These are phyloP conservation scores for Eustoma russellianum DNA, from an alignment of 257 asterid genomes.

Conservation along the genomic window DNA sequence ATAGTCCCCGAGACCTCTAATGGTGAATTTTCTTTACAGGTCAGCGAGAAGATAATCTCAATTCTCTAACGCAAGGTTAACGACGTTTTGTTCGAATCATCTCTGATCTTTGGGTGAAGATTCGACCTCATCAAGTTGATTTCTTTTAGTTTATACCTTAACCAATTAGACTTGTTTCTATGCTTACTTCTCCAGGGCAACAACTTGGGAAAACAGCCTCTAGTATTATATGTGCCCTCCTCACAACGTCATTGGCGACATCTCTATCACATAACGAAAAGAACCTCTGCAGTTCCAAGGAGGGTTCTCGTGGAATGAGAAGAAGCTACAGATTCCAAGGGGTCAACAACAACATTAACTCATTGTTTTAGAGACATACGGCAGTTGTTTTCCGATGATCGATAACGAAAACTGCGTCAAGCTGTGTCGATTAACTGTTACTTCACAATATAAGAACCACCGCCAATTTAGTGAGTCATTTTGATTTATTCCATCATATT, in stretches of 20 bases:
- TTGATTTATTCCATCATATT: constrained; percentile 48
- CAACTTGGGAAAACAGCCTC: constrained; percentile 92
- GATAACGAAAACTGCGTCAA: no score
- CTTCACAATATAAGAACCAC: no score
- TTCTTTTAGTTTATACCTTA: no score
- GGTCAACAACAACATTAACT: no score
- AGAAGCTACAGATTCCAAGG: constrained; percentile 63
- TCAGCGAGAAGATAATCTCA: no score
- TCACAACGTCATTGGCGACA: constrained; percentile 69
- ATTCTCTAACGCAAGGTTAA: no score
- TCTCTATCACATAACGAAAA: constrained; percentile 77
- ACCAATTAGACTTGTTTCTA: constrained; percentile 82
- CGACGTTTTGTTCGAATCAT: background rate
- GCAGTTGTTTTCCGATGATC: no score
- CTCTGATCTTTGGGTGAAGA: constrained; percentile 77
- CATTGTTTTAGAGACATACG: no score
- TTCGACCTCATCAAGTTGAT: constrained; percentile 87
- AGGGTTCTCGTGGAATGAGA: constrained; percentile 72
- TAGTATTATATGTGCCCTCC: constrained; percentile 84
- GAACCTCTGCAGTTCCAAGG: constrained; percentile 69
- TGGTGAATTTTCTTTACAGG: no score
- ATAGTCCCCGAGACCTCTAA: no score
- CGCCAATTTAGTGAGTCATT: no score
- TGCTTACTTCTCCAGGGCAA: constrained; percentile 58
- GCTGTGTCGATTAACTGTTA: no score